A percentile compares a stretch with the other conserved stretches of the same genome.
phyloP scores from a whole-genome alignment of 805 yeast genomes.

The Candida namnaoensis region DNA sequence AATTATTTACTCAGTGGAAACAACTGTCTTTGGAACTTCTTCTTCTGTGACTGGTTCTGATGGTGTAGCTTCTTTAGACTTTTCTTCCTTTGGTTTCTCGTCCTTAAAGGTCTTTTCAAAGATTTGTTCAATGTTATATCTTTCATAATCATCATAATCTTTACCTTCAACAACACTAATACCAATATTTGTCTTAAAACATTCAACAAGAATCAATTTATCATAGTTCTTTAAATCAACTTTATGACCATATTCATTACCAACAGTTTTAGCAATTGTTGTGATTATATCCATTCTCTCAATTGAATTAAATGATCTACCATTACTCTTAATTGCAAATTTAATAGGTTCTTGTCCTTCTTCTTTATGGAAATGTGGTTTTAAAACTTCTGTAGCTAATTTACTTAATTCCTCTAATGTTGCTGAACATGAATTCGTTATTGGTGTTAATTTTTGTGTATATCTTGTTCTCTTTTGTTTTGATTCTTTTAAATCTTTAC shows the following conservation, averaged over 20 bases:
- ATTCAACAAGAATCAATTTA: slow-evolving; percentile 72
- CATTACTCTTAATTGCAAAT: slow-evolving; percentile 77
- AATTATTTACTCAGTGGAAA: too few species aligned
- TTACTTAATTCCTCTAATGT: slow-evolving; percentile 57
- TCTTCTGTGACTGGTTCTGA: too few species aligned
- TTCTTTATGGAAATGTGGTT: slow-evolving; percentile 56
- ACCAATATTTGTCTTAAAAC: slow-evolving; percentile 85
- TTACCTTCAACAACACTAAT: slow-evolving; percentile 59
- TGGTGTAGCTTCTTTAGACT: too few species aligned
- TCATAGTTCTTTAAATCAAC: slow-evolving; percentile 80
- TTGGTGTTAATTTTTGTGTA: slow-evolving; percentile 75
- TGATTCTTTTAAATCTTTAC: slow-evolving; percentile 47
- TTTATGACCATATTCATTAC: slow-evolving; percentile 57
- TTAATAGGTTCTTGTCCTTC: slow-evolving; percentile 25
- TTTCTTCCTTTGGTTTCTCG: too few species aligned
- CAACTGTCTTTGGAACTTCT: too few species aligned
- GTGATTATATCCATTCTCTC: slow-evolving; percentile 68
- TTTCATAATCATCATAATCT: slow-evolving; percentile 50
- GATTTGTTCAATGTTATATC: slow-evolving; percentile 78
- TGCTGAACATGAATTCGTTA: slow-evolving; percentile 67
- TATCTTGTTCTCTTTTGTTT: slow-evolving; percentile 55
- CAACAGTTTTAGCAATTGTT: slow-evolving; percentile 63
- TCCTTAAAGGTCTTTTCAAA: slow-evolving; percentile 31
- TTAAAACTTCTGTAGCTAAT: slow-evolving; percentile 50
- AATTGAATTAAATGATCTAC: slow-evolving; percentile 70